Percentiles rank a stretch among this genome's conserved stretches.
These are phyloP conservation scores for Verruconis gallopava DNA, from an alignment of 2,329 filamentous ascomycete genomes.

Conservation along the genomic window DNA sequence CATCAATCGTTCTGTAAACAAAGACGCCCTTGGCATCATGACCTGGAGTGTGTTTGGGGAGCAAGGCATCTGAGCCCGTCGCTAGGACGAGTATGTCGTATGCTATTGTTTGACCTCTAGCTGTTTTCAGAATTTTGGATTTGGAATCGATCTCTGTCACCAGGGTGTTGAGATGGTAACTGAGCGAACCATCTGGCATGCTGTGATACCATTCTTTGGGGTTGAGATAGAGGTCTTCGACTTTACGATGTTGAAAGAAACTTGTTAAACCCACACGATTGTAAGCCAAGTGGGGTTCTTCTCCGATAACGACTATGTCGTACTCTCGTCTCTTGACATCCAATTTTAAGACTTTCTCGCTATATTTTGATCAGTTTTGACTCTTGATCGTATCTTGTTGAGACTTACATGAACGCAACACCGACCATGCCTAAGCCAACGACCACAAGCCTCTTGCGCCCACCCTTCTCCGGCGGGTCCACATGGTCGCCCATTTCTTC, in stretches of 20 bases:
- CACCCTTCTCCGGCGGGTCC: conserved; percentile 21
- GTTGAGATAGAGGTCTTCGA: conserved; percentile 82
- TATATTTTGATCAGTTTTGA: conserved; percentile 23
- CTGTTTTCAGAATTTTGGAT: conserved; percentile 55
- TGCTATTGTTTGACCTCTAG: conserved; percentile 52
- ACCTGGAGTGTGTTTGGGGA: conserved; percentile 60
- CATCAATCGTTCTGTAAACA: conserved; percentile 76
- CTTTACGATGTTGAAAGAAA: conserved; percentile 75
- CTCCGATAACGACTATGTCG: conserved; percentile 72
- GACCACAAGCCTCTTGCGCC: conserved; percentile 60
- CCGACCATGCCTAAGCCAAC: conserved; percentile 89
- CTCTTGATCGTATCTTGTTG: neutral
- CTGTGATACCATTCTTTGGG: conserved; percentile 67
- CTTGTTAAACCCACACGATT: conserved; percentile 81
- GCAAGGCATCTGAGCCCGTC: conserved; percentile 72
- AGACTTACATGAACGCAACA: conserved; percentile 69
- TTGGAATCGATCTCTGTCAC: conserved; percentile 54
- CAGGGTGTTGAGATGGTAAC: conserved; percentile 61
- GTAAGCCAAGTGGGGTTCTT: conserved; percentile 78
- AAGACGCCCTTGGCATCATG: conserved; percentile 74
- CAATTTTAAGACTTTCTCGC: conserved; percentile 79
- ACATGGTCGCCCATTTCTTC: conserved; percentile 19
- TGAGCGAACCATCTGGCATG: conserved; percentile 53
- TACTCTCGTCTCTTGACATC: conserved; percentile 65
- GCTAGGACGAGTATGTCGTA: conserved; percentile 78